phyloP scores from a whole-genome alignment of 352 stramenopile species.

The Globisporangium barbulae region DNA sequence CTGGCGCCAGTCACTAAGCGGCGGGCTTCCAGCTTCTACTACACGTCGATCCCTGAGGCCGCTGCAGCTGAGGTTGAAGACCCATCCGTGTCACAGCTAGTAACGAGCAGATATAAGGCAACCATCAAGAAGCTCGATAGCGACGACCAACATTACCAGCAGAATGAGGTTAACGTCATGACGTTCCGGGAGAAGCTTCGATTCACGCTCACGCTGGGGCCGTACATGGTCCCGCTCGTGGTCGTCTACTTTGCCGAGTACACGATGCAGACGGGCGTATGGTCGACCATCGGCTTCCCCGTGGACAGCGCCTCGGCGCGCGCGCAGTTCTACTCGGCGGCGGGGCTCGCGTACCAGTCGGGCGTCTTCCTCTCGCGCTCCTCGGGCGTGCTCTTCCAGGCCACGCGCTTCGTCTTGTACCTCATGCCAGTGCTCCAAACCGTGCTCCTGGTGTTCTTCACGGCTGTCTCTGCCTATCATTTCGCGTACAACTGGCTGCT shows the following conservation, averaged over 20 bases:
- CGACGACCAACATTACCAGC: constrained; percentile 3
- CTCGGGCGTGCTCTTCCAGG: constrained; percentile 80
- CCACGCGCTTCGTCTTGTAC: constrained; percentile 76
- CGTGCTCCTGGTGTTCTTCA: constrained; percentile 87
- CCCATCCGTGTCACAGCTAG: background rate
- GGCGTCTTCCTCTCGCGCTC: constrained; percentile 93
- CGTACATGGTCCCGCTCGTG: constrained; percentile 90
- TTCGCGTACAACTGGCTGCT: constrained; percentile 87
- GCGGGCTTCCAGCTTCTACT: constrained; percentile 23
- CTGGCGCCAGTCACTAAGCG: constrained; percentile 23
- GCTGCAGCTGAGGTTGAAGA: constrained; percentile 9
- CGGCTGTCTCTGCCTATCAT: constrained; percentile 69
- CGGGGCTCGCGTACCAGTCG: constrained; percentile 90
- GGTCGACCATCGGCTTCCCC: constrained; percentile 93
- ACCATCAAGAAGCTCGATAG: constrained; percentile 6
- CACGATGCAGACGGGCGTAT: constrained; percentile 91
- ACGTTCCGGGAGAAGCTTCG: constrained; percentile 53
- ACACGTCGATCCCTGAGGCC: constrained; percentile 35
- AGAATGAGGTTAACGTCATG: constrained; percentile 26
- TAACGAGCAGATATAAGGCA: background rate
- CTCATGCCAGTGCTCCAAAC: constrained; percentile 87
- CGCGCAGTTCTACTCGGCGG: constrained; percentile 87
- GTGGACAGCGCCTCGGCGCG: constrained; percentile 67
- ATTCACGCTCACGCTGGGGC: constrained; percentile 81
- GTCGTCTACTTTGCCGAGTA: constrained; percentile 94